phyloP scores from a whole-genome alignment of 2,329 filamentous ascomycete species.

The Nigrograna mackinnonii region DNA sequence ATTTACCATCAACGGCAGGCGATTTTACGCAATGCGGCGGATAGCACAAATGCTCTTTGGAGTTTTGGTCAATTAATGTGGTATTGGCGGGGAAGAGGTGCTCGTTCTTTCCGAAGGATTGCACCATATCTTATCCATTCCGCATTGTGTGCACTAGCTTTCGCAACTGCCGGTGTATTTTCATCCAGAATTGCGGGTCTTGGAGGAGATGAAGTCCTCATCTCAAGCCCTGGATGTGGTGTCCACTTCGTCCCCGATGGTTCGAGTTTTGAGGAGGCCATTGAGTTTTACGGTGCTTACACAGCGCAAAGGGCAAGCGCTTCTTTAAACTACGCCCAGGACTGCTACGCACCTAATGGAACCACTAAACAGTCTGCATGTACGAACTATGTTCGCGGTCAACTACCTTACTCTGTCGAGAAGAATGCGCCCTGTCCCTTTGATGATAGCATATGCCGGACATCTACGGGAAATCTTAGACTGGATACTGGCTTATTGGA shows the following conservation, averaged over 20 bases:
- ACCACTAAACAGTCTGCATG: too few relatives aligned
- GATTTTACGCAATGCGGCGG: slow-evolving; percentile 31
- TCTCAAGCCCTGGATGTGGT: neutral
- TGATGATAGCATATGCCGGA: slow-evolving; percentile 9
- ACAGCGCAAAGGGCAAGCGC: slow-evolving; percentile 12
- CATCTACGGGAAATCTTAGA: slow-evolving; percentile 17
- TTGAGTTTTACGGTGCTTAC: slow-evolving; percentile 7
- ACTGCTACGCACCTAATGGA: slow-evolving; percentile 17
- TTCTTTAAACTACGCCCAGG: slow-evolving; percentile 19
- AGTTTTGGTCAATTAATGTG: slow-evolving; percentile 11
- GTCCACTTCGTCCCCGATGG: neutral
- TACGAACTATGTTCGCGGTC: neutral
- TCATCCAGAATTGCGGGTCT: neutral
- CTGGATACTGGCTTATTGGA: slow-evolving; percentile 27
- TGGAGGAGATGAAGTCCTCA: neutral
- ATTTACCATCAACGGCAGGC: slow-evolving; percentile 33
- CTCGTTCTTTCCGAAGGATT: too few relatives aligned
- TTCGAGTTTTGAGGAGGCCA: neutral
- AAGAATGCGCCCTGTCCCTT: neutral
- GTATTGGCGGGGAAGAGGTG: slow-evolving; percentile 12
- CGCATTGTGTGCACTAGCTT: too few relatives aligned
- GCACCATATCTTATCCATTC: too few relatives aligned
- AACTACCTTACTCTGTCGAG: neutral
- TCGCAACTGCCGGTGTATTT: neutral
- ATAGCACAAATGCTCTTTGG: slow-evolving; percentile 20